A percentile compares a stretch with the other conserved stretches of the same genome.
phyloP scores from a whole-genome alignment of 345 rosid genomes.

The Clausena lansium region DNA sequence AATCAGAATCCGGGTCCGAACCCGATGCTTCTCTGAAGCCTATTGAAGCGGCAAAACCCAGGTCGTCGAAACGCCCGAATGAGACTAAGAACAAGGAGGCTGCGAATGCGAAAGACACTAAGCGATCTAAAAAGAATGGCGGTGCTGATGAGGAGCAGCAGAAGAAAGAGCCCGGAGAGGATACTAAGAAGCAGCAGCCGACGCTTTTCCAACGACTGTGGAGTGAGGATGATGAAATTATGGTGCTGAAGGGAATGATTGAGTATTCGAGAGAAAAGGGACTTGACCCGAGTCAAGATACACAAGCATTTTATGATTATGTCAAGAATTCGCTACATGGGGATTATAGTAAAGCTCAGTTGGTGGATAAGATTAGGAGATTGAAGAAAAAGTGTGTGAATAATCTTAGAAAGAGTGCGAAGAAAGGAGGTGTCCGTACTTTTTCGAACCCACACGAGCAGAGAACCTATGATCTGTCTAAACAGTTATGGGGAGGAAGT shows the following conservation, averaged over 20 bases:
- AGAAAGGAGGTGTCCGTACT: slow-evolving; percentile 21
- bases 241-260: slow-evolving; percentile 39
- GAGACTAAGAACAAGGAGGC: not conserved
- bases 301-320: slow-evolving; percentile 35
- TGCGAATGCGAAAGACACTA: slow-evolving; percentile 1
- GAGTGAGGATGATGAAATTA: slow-evolving; percentile 53
- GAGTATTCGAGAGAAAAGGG: slow-evolving; percentile 36
- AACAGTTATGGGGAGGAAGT: slow-evolving; percentile 29
- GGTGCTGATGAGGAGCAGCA: slow-evolving; percentile 7
- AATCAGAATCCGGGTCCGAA: slow-evolving; percentile 24
- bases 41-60: slow-evolving; percentile 5
- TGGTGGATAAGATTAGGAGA: slow-evolving; percentile 41
- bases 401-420: slow-evolving; percentile 1
- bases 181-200: slow-evolving; percentile 27
- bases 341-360: slow-evolving; percentile 32
- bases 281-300: slow-evolving; percentile 29
- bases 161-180: slow-evolving; percentile 35
- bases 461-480: slow-evolving; percentile 32
- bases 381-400: slow-evolving; percentile 41
- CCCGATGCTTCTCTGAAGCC: slow-evolving; percentile 17
- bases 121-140: slow-evolving; percentile 33
- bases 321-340: slow-evolving; percentile 42
- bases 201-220: slow-evolving; percentile 42
- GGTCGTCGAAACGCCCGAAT: slow-evolving; percentile 21
- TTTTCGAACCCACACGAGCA: slow-evolving; percentile 34